phyloP scores from a whole-genome alignment of 495 filamentous ascomycete species.

The Aspergillus diversus region DNA sequence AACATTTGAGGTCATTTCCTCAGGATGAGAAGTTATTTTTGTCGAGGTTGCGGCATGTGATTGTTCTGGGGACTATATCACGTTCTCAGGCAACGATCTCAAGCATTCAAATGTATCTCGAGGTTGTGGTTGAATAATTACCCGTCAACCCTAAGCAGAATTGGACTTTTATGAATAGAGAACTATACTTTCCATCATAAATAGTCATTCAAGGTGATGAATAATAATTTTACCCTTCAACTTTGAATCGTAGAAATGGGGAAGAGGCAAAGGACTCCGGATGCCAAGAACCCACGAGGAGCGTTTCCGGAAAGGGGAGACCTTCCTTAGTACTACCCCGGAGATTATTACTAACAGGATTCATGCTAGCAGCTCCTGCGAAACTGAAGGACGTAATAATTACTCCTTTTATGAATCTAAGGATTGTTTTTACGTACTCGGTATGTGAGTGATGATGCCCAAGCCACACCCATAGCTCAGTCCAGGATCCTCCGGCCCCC shows the following conservation, averaged over 20 bases:
- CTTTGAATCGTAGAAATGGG: neutral
- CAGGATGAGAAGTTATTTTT: neutral
- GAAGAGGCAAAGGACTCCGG: neutral
- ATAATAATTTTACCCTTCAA: no score
- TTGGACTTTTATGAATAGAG: no score
- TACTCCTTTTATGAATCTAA: neutral
- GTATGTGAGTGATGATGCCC: slow-evolving; percentile 6
- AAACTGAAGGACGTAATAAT: neutral
- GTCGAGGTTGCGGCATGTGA: neutral
- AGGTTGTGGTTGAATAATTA: no score
- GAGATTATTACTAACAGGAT: neutral
- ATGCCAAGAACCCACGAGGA: slow-evolving; percentile 1
- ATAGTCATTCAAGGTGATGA: no score
- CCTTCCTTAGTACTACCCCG: neutral
- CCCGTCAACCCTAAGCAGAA: no score
- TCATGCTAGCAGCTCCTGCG: neutral
- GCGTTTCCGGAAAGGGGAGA: neutral
- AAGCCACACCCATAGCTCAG: neutral
- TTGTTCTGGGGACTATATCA: neutral
- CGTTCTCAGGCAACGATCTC: neutral
- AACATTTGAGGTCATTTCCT: no score
- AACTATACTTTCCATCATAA: no score
- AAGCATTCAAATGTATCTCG: no score
- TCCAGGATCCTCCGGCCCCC: neutral
- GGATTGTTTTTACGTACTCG: neutral